A percentile compares a stretch with the other conserved stretches of the same genome.
phyloP scores from a whole-genome alignment of 2,329 filamentous ascomycete species.

The Phaeosphaeriaceae sp. region DNA sequence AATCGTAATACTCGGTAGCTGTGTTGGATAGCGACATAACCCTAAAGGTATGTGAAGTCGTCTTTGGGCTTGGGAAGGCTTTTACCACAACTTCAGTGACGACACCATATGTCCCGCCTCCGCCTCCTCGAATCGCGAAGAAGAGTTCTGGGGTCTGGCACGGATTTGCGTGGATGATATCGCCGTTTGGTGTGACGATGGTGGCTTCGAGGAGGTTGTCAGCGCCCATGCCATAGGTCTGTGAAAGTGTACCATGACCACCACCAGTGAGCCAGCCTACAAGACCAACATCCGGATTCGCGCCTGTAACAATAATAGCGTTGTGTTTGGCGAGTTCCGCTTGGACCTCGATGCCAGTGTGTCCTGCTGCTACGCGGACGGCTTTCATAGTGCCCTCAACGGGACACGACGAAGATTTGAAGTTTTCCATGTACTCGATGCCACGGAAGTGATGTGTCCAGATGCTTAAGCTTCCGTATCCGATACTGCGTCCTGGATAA shows the following conservation, averaged over 20 bases:
- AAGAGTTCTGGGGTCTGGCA: constrained; percentile 44
- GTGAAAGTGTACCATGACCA: constrained; percentile 47
- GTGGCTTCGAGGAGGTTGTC: constrained; percentile 46
- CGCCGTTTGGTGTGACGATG: constrained; percentile 37
- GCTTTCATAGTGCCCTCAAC: constrained; percentile 8
- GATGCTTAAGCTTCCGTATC: constrained; percentile 26
- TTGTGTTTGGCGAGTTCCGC: constrained; percentile 18
- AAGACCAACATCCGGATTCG: constrained; percentile 45
- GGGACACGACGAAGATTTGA: constrained; percentile 25
- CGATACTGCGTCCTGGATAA: constrained; percentile 29
- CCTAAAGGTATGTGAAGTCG: constrained; percentile 21
- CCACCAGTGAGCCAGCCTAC: constrained; percentile 50
- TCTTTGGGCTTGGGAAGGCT: constrained; percentile 38
- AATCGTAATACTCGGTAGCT: constrained; percentile 21
- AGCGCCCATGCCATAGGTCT: constrained; percentile 46
- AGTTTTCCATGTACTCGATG: constrained; percentile 27
- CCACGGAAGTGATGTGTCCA: constrained; percentile 38
- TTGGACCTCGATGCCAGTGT: constrained; percentile 26
- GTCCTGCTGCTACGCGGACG: constrained; percentile 28
- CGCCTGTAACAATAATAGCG: constrained; percentile 27
- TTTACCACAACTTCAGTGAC: constrained; percentile 32
- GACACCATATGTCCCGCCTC: constrained; percentile 52
- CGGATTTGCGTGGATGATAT: constrained; percentile 23
- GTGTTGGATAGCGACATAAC: constrained; percentile 16
- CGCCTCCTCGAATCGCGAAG: constrained; percentile 51